These are phyloP conservation scores for Kazachstania taianensis DNA, from an alignment of 805 yeast genomes.

Conservation along the genomic window DNA sequence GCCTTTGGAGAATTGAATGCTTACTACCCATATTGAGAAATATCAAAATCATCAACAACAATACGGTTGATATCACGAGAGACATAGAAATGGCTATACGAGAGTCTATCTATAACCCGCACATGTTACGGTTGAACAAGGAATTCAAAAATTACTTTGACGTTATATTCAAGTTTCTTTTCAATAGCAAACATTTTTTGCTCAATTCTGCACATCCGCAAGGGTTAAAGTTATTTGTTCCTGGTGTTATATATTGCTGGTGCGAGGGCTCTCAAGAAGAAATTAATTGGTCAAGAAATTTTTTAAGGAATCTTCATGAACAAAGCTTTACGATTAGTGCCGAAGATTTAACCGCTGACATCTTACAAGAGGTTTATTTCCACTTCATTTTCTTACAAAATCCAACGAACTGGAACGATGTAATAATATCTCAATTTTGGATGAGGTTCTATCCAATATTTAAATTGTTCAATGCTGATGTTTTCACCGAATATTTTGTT, in stretches of 20 bases:
- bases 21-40: slow-evolving; percentile 16
- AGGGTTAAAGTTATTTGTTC: slow-evolving; percentile 22
- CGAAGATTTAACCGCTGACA: slow-evolving; percentile 28
- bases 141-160: slow-evolving; percentile 32
- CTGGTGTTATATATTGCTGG: slow-evolving; percentile 46
- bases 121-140: slow-evolving; percentile 33
- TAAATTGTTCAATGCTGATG: slow-evolving; percentile 19
- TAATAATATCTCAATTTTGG: slow-evolving; percentile 25
- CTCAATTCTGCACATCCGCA: slow-evolving; percentile 12
- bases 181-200: slow-evolving; percentile 23
- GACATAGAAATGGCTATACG: slow-evolving; percentile 27
- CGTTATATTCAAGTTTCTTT: slow-evolving; percentile 27
- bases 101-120: slow-evolving; percentile 46
- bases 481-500: slow-evolving; percentile 20
- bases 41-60: slow-evolving; percentile 16
- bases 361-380: slow-evolving; percentile 45
- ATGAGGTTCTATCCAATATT: slow-evolving; percentile 24
- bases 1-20: slow-evolving; percentile 28
- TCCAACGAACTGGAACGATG: slow-evolving; percentile 36
- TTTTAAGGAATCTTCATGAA: slow-evolving; percentile 17
- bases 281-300: slow-evolving; percentile 38
- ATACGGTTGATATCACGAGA: slow-evolving; percentile 13
- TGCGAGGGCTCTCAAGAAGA: slow-evolving; percentile 44
- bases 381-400: slow-evolving; percentile 47
- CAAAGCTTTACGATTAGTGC: slow-evolving; percentile 7